Evolutionary conservation across 306 rosid species (phyloP), one percentile per base, ranked within the genome.

Genomic region (Glycine tomentella): DNA sequence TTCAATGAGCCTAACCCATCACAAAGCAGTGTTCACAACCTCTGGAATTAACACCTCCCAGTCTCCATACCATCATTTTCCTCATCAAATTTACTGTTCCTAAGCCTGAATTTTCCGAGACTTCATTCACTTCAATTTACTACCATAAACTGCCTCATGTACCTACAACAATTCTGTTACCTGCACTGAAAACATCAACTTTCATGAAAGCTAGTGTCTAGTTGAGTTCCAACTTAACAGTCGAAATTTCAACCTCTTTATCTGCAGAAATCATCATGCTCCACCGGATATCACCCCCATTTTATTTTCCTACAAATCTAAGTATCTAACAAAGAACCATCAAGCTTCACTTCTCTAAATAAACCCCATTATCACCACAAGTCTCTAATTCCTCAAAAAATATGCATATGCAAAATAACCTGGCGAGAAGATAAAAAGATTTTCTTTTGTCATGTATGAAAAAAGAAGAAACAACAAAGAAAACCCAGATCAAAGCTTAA

Each of bases 401-500:
- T 7, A 5, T 38, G 69, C 57, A 33, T 40, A 69, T 4, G 31
- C 53, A 76, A 68, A 68, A 55, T 1, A 14, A 17, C 38, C 44
- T 34, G 4, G 58, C 25, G 9, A 11, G 4, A 3, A 44, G 17
- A 68, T 2, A n/a, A 68, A 66, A 36, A 14, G 0, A 1, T 4
- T 52, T 14, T 70, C 9, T 25, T 11, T 33, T 12, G 7, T 63
- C 17, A 7, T 3, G 44, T 31, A 3, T 8, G 36, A 44, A 15
- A 34, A 73, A 45, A 57, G 14, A 17, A 75, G n/a, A 42, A 59
- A 48, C 8, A 58, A 75, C 1, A 36, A 59, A 13, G 7, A 64
- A 52, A 17, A 34, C 17, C 12, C 65, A 84, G 77, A 79, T 58
- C 78, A 11, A 52, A 56, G 38, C 52, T 72, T 53, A 49, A n/a